phyloP scores from a whole-genome alignment of 129 eudicot genomes.

The Flaveria ramosissima region DNA sequence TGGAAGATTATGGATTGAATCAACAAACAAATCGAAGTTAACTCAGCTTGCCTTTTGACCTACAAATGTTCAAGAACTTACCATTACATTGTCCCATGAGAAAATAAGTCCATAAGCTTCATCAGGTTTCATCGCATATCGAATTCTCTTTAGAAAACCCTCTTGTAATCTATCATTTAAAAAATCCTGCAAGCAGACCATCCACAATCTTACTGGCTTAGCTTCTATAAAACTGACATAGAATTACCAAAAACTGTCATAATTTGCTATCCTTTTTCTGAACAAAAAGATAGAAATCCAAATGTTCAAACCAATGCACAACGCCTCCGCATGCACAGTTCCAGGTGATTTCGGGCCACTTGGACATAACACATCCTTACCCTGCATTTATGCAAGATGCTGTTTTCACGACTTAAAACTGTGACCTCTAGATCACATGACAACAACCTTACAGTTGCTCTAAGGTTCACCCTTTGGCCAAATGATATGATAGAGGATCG shows the following conservation, averaged over 20 bases:
- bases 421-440: too few relatives aligned
- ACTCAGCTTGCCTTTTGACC: background rate
- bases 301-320: background rate
- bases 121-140: constrained; percentile 98
- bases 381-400: too few relatives aligned
- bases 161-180: constrained; percentile 81
- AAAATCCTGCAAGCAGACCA: constrained; percentile 59
- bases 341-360: too few relatives aligned
- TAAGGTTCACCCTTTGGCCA: too few relatives aligned
- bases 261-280: background rate
- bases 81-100: constrained; percentile 97
- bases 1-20: too few relatives aligned
- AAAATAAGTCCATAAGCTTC: constrained; percentile 96
- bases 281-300: background rate
- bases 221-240: background rate
- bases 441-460: too few relatives aligned
- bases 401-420: too few relatives aligned
- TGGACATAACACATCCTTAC: too few relatives aligned
- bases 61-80: constrained; percentile 28
- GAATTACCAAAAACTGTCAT: background rate
- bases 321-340: too few relatives aligned
- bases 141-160: constrained; percentile 74
- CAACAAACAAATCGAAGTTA: background rate
- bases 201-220: background rate
- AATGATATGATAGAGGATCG: background rate